These are phyloP conservation scores for Lineolata rhizophorae DNA, from an alignment of 495 filamentous ascomycete genomes.

Conservation along the genomic window DNA sequence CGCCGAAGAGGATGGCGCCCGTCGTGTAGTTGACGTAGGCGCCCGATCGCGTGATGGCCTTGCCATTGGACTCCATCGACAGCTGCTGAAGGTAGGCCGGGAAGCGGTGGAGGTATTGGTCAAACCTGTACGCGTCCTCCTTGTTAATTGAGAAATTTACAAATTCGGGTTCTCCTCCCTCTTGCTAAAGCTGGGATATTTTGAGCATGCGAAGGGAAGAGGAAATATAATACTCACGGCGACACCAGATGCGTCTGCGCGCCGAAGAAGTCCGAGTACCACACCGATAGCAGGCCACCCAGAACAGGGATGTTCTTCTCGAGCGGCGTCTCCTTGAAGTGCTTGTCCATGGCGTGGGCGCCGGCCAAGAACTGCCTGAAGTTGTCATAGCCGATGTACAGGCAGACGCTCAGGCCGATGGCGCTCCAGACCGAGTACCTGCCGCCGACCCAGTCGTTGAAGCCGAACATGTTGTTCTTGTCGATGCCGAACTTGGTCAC, in stretches of 20 bases:
- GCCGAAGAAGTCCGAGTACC: slow-evolving; percentile 97
- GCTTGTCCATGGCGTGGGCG: slow-evolving; percentile 94
- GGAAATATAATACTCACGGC: slow-evolving; percentile 29
- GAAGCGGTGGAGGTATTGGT: slow-evolving; percentile 98
- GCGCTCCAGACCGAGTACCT: slow-evolving; percentile 97
- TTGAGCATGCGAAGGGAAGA: too few relatives aligned
- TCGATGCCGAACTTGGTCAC: slow-evolving; percentile 98
- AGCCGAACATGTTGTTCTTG: slow-evolving; percentile 96
- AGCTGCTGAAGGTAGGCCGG: slow-evolving; percentile 96
- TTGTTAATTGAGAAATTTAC: too few relatives aligned
- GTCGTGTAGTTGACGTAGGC: slow-evolving; percentile 94
- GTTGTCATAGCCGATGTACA: slow-evolving; percentile 93
- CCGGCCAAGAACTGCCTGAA: slow-evolving; percentile 92
- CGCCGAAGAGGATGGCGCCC: slow-evolving; percentile 83
- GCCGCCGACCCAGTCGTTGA: slow-evolving; percentile 94
- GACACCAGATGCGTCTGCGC: slow-evolving; percentile 94
- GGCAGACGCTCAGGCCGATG: slow-evolving; percentile 79
- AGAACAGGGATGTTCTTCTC: slow-evolving; percentile 89
- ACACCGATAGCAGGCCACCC: slow-evolving; percentile 83
- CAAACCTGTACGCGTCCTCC: slow-evolving; percentile 38
- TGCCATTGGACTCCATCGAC: slow-evolving; percentile 99
- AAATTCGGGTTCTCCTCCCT: too few relatives aligned
- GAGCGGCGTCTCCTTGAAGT: slow-evolving; percentile 78
- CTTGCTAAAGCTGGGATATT: too few relatives aligned
- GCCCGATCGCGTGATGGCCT: slow-evolving; percentile 80